A percentile compares a stretch with the other conserved stretches of the same genome.
Conservation (phyloP, 805 yeast genomes). For the Teunomyces panamensis region DNA sequence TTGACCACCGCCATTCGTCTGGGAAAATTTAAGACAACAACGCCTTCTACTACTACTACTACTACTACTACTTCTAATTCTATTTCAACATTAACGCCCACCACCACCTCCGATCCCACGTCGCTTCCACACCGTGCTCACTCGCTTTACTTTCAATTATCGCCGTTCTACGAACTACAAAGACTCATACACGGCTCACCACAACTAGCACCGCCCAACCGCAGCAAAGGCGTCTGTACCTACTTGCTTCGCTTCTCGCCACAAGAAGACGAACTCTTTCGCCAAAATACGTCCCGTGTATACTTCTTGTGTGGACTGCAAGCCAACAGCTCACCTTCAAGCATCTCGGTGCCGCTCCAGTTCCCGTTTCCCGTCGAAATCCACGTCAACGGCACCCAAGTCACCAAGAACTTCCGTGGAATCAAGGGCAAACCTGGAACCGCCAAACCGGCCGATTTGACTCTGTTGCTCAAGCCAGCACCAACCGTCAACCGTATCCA, state of each 20-base stretch:
- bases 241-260: conserved; percentile 40
- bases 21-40: conserved; percentile 18
- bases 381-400: conserved; percentile 53
- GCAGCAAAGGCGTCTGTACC: conserved; percentile 41
- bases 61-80: background rate
- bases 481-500: conserved; percentile 44
- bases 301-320: conserved; percentile 54
- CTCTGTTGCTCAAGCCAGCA: conserved; percentile 39
- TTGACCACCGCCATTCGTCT: conserved; percentile 24
- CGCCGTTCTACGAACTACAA: conserved; percentile 55
- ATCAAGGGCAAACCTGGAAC: conserved; percentile 75
- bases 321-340: conserved; percentile 15
- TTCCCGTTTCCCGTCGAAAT: conserved; percentile 76
- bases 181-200: conserved; percentile 49
- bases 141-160: conserved; percentile 47
- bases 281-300: conserved; percentile 33
- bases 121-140: conserved; percentile 27
- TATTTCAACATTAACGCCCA: background rate
- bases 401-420: conserved; percentile 50
- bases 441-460: conserved; percentile 77
- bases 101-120: conserved; percentile 1
- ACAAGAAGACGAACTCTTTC: conserved; percentile 40
- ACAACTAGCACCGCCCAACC: conserved; percentile 40
- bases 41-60: background rate
- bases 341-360: conserved; percentile 41